Evolutionary conservation across 2,329 filamentous ascomycete species (phyloP).

Genomic region (Thielaviopsis euricoi): DNA sequence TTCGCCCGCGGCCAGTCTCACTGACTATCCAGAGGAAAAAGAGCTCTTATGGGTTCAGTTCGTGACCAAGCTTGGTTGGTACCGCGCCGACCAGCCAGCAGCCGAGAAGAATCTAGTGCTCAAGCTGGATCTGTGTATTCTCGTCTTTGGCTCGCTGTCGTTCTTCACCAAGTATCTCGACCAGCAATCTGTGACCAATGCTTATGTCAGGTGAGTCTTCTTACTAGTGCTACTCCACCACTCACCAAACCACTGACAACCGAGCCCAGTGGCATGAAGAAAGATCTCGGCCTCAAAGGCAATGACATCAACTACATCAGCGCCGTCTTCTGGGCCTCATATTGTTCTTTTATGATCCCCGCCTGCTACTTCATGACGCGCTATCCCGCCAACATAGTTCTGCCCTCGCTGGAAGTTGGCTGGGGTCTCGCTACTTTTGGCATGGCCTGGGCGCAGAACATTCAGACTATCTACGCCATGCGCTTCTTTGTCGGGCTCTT

Average conservation of each 20-base stretch:
- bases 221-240: too few relatives aligned
- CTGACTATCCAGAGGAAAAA: constrained; percentile 6
- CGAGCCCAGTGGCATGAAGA: constrained; percentile 24
- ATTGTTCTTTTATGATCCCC: constrained; percentile 25
- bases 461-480: constrained; percentile 20
- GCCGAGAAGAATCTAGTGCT: constrained; percentile 21
- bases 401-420: constrained; percentile 18
- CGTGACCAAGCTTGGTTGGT: constrained; percentile 19
- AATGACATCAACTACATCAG: constrained; percentile 21
- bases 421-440: constrained; percentile 19
- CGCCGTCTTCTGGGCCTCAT: constrained; percentile 21
- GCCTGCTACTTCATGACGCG: constrained; percentile 23
- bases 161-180: constrained; percentile 26
- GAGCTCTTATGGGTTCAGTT: constrained; percentile 16
- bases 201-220: constrained; percentile 19
- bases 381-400: constrained; percentile 21
- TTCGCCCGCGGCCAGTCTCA: neutral
- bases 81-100: constrained; percentile 18
- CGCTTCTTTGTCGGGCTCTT: constrained; percentile 21
- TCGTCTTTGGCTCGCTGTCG: constrained; percentile 23
- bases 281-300: constrained; percentile 19
- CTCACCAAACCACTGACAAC: too few relatives aligned
- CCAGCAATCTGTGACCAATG: constrained; percentile 22
- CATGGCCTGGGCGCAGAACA: constrained; percentile 18
- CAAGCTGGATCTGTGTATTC: constrained; percentile 22